phyloP scores from a whole-genome alignment of 108 stramenopile species.

The Bacterosira constricta region DNA sequence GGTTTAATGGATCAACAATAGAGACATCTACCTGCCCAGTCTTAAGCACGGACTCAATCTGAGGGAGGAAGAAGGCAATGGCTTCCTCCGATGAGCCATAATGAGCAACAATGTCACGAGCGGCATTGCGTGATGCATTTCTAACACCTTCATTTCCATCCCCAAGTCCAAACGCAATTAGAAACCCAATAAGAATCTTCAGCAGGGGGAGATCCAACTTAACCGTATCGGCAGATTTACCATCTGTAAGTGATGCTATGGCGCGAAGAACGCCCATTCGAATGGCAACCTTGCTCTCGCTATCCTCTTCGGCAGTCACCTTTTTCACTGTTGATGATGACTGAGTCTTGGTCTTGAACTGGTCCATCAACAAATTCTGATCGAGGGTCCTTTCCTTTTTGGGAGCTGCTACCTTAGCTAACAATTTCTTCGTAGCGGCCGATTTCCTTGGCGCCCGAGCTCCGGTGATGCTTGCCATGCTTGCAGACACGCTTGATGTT shows the following conservation, averaged over 20 bases:
- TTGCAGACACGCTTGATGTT: slow-evolving; percentile 54
- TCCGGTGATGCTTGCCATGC: slow-evolving; percentile 57
- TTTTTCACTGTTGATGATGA: too few relatives aligned
- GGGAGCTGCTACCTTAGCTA: slow-evolving; percentile 53
- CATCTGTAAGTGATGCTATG: slow-evolving; percentile 63
- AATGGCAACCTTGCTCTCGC: slow-evolving; percentile 64
- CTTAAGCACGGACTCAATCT: slow-evolving; percentile 75
- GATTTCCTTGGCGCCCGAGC: slow-evolving; percentile 45
- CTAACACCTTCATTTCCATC: slow-evolving; percentile 77
- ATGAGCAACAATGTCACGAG: slow-evolving; percentile 74
- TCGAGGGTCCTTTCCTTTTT: slow-evolving; percentile 78
- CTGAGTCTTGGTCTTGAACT: slow-evolving; percentile 57
- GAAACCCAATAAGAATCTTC: slow-evolving; percentile 73
- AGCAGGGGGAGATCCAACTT: slow-evolving; percentile 60
- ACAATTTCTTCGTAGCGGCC: slow-evolving; percentile 44
- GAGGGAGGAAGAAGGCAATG: slow-evolving; percentile 79
- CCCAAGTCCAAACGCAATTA: slow-evolving; percentile 84
- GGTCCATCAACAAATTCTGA: slow-evolving; percentile 61
- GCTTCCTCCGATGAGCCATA: slow-evolving; percentile 78
- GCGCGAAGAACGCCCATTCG: slow-evolving; percentile 77
- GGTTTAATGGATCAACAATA: slow-evolving; percentile 54
- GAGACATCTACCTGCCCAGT: slow-evolving; percentile 62
- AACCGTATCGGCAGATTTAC: slow-evolving; percentile 57
- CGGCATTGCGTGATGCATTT: slow-evolving; percentile 64
- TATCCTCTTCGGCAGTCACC: slow-evolving; percentile 65